phyloP scores from a whole-genome alignment of 345 rosid genomes.

The Syzygium aqueum region DNA sequence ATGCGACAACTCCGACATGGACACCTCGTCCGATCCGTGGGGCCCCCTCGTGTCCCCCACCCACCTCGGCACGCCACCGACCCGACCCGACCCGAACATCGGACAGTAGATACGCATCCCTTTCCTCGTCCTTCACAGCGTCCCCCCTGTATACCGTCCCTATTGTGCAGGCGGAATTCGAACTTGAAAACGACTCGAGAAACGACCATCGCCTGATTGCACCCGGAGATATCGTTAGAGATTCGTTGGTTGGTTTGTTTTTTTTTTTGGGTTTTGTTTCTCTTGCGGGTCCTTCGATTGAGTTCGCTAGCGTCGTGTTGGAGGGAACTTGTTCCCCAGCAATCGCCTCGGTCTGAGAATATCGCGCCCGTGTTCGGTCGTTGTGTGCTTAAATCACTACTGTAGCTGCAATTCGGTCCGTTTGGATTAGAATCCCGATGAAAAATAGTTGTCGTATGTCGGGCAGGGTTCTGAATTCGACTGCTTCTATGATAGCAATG shows the following conservation, averaged over 20 bases:
- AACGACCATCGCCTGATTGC: neutral
- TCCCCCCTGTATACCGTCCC: neutral
- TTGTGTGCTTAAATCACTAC: neutral
- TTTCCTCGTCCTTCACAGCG: too few species aligned
- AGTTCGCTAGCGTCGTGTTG: neutral
- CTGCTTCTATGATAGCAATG: neutral
- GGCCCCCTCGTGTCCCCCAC: neutral
- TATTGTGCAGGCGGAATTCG: neutral
- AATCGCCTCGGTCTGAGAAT: neutral
- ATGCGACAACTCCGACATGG: neutral
- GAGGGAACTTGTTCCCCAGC: neutral
- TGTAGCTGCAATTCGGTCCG: rapidly evolving
- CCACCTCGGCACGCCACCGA: too few species aligned
- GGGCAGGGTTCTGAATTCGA: neutral
- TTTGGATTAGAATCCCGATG: neutral
- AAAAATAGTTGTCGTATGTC: neutral
- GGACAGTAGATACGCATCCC: neutral
- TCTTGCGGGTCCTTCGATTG: too few species aligned
- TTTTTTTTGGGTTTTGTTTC: too few species aligned
- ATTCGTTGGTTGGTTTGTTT: too few species aligned
- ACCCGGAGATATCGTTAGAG: neutral
- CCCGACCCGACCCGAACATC: neutral
- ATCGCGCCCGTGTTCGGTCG: too few species aligned
- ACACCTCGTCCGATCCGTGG: neutral
- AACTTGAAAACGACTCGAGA: neutral